Base-by-base conservation (phyloP, 179 eudicot genomes). In the Camellia oleifera region DNA sequence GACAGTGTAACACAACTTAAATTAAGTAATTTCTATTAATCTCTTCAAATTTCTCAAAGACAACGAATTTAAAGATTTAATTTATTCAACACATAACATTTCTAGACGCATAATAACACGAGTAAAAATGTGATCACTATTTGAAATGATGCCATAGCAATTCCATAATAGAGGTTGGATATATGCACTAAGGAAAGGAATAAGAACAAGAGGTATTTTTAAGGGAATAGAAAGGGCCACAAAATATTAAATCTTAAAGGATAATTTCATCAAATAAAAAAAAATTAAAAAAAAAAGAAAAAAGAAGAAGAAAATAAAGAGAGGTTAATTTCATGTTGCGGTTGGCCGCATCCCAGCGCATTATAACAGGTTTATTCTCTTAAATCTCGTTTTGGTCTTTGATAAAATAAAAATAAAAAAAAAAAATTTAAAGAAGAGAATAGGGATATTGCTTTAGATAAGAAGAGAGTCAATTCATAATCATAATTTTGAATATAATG, bases 271-370 rank as follows among this genome's bases (percentile, higher is more conserved):
- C 32, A 26, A 26, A 0, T 26, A 26, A 26, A 26, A 26, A 26
- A 26, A 26, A 26, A 0, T 0, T 0, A 26, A 26, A 26, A 26
- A 26, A 26, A 26, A 26, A 26, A 26, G 0, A 26, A 26, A 26
- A 0, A 26, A 0, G 32, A 26, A 26, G 32, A 26, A 26, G 32
- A 26, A 26, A 26, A 26, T 26, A 26, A 26, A 1, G 32, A 26
- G 32, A 26, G 32, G 78, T 75, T 45, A 20, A 32, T 18, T 76
- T 66, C 79, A 76, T 48, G 79, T 54, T 48, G 60, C 46, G 61
- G 79, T 15, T 48, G 17, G 79, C 72, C 52, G 72, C 73, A 32
- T 66, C 72, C 9, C 26, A 23, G 50, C 62, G 63, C 72, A 66
- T 65, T 65, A 8, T 52, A 66, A 52, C 50, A 23, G 11, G 11